These are phyloP conservation scores for Chaetomium sp. DNA, from an alignment of 2,329 filamentous ascomycete species.

Conservation along the genomic window DNA sequence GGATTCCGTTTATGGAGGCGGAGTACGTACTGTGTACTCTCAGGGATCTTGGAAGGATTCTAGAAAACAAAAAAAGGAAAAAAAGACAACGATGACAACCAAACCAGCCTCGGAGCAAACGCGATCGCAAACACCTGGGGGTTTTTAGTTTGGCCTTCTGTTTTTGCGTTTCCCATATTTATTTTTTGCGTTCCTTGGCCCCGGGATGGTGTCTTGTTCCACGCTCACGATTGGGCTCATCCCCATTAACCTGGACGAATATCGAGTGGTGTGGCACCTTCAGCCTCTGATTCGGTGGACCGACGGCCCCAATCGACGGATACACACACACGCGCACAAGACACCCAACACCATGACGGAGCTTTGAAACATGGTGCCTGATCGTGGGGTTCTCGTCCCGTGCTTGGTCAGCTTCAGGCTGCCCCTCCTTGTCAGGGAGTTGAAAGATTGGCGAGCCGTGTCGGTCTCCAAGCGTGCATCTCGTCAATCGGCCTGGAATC, in stretches of 20 bases:
- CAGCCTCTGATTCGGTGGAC: neutral
- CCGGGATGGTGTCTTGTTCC: neutral
- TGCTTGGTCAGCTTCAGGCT: no score
- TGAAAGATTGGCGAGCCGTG: neutral
- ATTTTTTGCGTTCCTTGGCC: neutral
- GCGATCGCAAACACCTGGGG: no score
- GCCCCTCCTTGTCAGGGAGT: no score
- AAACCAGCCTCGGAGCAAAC: no score
- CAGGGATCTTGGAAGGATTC: conserved; percentile 16
- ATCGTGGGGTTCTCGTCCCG: no score
- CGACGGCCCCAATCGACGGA: neutral
- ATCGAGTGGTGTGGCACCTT: no score
- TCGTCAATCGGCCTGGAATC: neutral
- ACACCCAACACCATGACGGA: no score
- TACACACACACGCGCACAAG: neutral
- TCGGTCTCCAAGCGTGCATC: neutral
- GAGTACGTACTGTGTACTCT: neutral
- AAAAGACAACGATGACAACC: no score
- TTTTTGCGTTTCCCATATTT: neutral
- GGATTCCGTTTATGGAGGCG: conserved; percentile 16
- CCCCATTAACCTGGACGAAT: neutral
- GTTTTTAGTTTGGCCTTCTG: no score
- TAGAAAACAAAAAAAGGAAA: conserved; percentile 10
- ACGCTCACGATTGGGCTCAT: neutral
- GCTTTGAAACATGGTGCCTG: no score